Conservation (phyloP, 164 flowering plant species). For the Tetracentron sinense region DNA sequence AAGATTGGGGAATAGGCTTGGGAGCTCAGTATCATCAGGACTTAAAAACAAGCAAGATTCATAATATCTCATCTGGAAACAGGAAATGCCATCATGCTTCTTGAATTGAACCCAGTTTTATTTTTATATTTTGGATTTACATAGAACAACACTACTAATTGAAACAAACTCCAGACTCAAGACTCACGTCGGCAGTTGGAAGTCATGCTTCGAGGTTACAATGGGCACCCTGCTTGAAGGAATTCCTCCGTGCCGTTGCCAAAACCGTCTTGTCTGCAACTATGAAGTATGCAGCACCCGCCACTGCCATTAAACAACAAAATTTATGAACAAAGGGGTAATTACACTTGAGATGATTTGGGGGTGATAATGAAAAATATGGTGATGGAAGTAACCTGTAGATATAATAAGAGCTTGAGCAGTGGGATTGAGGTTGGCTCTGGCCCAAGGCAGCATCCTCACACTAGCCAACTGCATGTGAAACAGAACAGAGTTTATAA, state of each 20-base stretch:
- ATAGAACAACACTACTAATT: not conserved
- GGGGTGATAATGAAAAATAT: not conserved
- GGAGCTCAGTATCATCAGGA: no score
- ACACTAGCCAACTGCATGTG: conserved; percentile 68
- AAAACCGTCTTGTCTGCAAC: not conserved
- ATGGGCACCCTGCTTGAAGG: not conserved
- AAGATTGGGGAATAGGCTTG: no score
- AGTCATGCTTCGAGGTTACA: conserved; percentile 3
- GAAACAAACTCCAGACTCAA: not conserved
- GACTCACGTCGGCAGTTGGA: no score
- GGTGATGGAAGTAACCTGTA: conserved; percentile 26
- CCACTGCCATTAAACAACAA: conserved; percentile 28
- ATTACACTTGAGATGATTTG: not conserved
- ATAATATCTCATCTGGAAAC: no score
- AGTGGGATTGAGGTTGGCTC: conserved; percentile 65
- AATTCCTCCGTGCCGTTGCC: not conserved
- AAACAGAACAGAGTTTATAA: not conserved
- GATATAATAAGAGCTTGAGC: not conserved
- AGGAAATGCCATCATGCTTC: not conserved
- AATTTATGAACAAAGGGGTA: not conserved
- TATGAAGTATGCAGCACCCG: not conserved
- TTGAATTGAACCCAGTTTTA: conserved; percentile 10
- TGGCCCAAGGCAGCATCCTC: conserved; percentile 89
- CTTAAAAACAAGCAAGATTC: no score
- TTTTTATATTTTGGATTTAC: conserved; percentile 16